A percentile compares a stretch with the other conserved stretches of the same genome.
Conservation (phyloP, 306 rosid genomes). For the Ammopiptanthus mongolicus region DNA sequence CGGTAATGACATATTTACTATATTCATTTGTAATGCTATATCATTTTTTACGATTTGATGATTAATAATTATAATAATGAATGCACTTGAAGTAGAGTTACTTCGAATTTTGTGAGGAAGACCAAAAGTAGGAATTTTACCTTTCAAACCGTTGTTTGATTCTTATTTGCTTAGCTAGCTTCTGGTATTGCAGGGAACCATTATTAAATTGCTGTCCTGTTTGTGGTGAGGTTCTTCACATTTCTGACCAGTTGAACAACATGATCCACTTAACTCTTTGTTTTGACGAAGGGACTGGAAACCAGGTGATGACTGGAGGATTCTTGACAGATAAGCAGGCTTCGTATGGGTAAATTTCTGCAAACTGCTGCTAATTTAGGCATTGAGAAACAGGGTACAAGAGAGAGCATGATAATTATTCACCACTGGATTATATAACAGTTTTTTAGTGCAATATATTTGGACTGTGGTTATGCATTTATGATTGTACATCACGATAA, state of each 20-base stretch:
- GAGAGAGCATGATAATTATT: neutral
- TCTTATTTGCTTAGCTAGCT: slow-evolving; percentile 15
- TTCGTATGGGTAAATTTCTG: slow-evolving; percentile 69
- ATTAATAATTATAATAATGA: neutral
- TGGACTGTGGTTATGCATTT: neutral
- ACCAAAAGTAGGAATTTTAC: neutral
- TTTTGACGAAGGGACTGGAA: slow-evolving; percentile 97
- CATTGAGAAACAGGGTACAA: neutral
- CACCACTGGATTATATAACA: slow-evolving; percentile 1
- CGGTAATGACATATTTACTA: neutral
- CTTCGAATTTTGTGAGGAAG: neutral
- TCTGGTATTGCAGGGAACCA: slow-evolving; percentile 68
- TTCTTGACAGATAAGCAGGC: slow-evolving; percentile 93
- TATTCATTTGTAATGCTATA: neutral
- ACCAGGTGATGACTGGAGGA: slow-evolving; percentile 95
- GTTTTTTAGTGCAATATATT: neutral
- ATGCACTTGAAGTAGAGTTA: neutral
- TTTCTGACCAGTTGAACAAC: slow-evolving; percentile 66
- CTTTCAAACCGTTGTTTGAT: slow-evolving; percentile 4
- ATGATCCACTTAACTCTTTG: slow-evolving; percentile 85
- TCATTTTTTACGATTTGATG: neutral
- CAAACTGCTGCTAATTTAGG: slow-evolving; percentile 9
- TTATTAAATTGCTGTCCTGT: slow-evolving; percentile 86
- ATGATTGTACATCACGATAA: slow-evolving; percentile 7
- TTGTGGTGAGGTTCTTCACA: slow-evolving; percentile 84